These are phyloP conservation scores for Vitis labrusca DNA, from an alignment of 164 flowering plant genomes.

Conservation along the genomic window DNA sequence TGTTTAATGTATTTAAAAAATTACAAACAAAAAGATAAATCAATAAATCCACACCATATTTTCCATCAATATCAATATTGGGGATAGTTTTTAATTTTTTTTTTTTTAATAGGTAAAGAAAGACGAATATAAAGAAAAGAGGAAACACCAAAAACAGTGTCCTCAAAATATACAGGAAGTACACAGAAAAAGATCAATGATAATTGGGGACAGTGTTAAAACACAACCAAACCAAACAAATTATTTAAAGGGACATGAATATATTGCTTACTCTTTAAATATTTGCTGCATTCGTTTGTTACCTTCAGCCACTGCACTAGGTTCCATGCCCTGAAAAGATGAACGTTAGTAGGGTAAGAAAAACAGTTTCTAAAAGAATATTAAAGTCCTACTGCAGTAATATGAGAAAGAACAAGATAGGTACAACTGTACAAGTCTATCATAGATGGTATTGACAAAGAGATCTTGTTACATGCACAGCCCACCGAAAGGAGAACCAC, in stretches of 20 bases:
- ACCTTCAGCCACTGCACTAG: slow-evolving; percentile 52
- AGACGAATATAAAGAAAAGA: no score
- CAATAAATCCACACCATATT: no score
- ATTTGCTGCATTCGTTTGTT: slow-evolving; percentile 46
- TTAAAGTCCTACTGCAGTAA: not conserved
- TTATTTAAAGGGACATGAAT: slow-evolving; percentile 2
- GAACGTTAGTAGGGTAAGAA: slow-evolving; percentile 1
- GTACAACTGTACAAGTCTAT: no score
- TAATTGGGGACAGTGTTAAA: not conserved
- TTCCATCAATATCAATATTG: not conserved
- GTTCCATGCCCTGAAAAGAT: slow-evolving; percentile 58
- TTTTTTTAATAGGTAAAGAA: no score
- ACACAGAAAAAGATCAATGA: no score
- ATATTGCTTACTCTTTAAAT: slow-evolving; percentile 71
- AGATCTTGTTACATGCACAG: no score
- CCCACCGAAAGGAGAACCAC: no score
- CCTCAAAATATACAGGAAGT: no score
- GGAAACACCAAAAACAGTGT: no score
- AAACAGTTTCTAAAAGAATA: not conserved
- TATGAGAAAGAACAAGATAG: not conserved
- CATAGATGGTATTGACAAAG: no score
- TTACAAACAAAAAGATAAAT: no score
- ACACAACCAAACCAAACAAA: not conserved
- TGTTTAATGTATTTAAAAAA: no score
- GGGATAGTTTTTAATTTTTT: not conserved